These are phyloP conservation scores for Penicillium fimorum DNA, from an alignment of 495 filamentous ascomycete species.

Conservation along the genomic window DNA sequence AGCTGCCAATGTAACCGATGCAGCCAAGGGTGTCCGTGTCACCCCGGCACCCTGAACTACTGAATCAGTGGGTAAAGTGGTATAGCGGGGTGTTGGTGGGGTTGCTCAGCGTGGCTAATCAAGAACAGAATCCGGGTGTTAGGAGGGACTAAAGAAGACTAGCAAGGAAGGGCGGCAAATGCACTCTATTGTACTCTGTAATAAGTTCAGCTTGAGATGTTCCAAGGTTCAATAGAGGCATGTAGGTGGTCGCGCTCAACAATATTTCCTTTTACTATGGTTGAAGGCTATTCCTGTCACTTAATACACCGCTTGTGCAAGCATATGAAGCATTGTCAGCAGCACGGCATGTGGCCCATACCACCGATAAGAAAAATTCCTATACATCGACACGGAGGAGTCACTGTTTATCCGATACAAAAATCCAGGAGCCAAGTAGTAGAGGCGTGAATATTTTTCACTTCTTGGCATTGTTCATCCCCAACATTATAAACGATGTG, in stretches of 20 bases:
- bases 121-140: not conserved
- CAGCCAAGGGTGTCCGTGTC: slow-evolving; percentile 8
- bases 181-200: not conserved
- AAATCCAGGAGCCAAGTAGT: not conserved
- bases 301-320: slow-evolving; percentile 11
- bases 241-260: not conserved
- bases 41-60: slow-evolving; percentile 2
- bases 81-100: slow-evolving; percentile 5
- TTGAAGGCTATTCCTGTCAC: slow-evolving; percentile 4
- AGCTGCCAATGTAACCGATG: not conserved
- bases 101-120: not conserved
- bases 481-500: not conserved
- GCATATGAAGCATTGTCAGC: slow-evolving; percentile 3
- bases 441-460: not conserved
- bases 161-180: not conserved
- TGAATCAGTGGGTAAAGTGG: slow-evolving; percentile 10
- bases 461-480: slow-evolving; percentile 7
- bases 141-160: slow-evolving; percentile 3
- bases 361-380: not conserved
- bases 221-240: not conserved
- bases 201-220: not conserved
- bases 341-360: not conserved
- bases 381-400: not conserved
- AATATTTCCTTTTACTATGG: not conserved
- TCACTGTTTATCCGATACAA: not conserved